phyloP scores from a whole-genome alignment of 2,329 filamentous ascomycete genomes.

The Fusarium foetens region DNA sequence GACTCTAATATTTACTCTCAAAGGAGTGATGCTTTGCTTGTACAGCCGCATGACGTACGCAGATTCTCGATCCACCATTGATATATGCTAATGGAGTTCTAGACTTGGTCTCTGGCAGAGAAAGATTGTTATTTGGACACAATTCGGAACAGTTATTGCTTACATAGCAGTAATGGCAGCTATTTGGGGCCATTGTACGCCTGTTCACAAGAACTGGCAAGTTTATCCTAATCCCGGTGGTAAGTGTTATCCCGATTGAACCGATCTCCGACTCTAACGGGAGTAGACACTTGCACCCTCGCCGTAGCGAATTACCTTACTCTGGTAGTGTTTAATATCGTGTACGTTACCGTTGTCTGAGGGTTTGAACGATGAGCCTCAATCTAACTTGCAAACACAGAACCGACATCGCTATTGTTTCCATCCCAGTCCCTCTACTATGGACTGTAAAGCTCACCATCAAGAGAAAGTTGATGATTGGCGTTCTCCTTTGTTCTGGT shows the following conservation, averaged over 20 bases:
- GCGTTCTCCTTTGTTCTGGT: constrained; percentile 54
- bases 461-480: constrained; percentile 52
- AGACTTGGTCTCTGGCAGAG: constrained; percentile 52
- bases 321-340: constrained; percentile 51
- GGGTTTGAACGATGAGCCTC: background rate
- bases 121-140: constrained; percentile 51
- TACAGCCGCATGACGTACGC: constrained; percentile 56
- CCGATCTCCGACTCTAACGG: background rate
- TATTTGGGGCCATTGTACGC: constrained; percentile 52
- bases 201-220: constrained; percentile 53
- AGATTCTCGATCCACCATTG: background rate
- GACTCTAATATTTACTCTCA: constrained; percentile 55
- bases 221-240: constrained; percentile 54
- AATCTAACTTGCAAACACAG: constrained; percentile 38
- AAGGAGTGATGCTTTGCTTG: constrained; percentile 56
- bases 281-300: constrained; percentile 48
- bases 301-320: constrained; percentile 52
- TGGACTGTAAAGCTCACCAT: constrained; percentile 53
- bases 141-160: constrained; percentile 42
- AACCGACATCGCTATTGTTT: constrained; percentile 53
- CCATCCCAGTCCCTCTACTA: constrained; percentile 54
- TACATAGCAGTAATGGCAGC: constrained; percentile 49
- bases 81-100: constrained; percentile 7
- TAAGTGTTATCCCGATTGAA: constrained; percentile 19
- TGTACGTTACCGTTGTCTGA: constrained; percentile 38